Base-by-base conservation (phyloP, 2,329 filamentous ascomycete genomes). In the Xylariaceae sp. region DNA sequence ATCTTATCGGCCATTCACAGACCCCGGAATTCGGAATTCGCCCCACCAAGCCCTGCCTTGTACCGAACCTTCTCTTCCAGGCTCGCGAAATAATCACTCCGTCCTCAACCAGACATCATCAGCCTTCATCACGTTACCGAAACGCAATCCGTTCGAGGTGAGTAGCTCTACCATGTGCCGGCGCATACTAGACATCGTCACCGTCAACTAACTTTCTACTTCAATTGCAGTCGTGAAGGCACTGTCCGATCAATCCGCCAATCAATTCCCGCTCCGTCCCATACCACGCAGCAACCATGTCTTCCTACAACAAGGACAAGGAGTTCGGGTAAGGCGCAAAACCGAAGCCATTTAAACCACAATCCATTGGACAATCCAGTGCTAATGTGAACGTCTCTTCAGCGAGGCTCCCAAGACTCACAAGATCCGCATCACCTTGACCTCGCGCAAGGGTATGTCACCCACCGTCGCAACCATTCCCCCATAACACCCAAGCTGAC, bases 231-330 rank as follows among this genome's bases (percentile, higher is more conserved):
- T 91, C 87, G 81, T 89, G 87, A 89, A 83, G 85, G 83, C 59
- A 68, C 45, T 50, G 58, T 55, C 59, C 60, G 44, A 53, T 7
- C 47, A 48, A 47, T 34, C 34, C 42, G 57, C 29, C 26, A 29
- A 52, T 18, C 51, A 22, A 37, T 51, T 51, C 48, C 40, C 29
- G 37, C 30, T 37, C 53, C 58, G 59, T 51, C 61, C 53, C 58
- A 64, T 68, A 52, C 48, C 54, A 47, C 30, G 70, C 68, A 71
- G 62, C 71, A 77, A 87, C 78, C 65, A 95, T 95, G 89, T 94
- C 90, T 78, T 94, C 88, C 86, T 83, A 95, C 78, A 95, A 95
- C 77, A 96, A 96, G 86, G 92, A 96, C 77, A 96, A 96, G 85
- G 87, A 92, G 71, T 88, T 89, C 77, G 88, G 55, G 55, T 57